These are phyloP conservation scores for Yarrowia alimentaria DNA, from an alignment of 805 yeast species.

Conservation along the genomic window DNA sequence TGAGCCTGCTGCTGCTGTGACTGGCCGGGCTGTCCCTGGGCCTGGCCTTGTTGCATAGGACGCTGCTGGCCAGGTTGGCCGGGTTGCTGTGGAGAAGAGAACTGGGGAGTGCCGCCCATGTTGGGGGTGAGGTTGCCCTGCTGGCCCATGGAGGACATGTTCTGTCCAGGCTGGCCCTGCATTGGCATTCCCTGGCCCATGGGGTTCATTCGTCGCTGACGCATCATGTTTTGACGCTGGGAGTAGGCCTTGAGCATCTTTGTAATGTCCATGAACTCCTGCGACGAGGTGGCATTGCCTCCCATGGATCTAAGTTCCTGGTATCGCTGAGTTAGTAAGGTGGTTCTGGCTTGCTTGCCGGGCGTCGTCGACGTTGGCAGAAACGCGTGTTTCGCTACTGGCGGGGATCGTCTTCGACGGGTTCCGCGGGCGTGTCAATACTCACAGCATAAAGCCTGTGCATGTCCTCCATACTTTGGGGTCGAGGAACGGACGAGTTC, in stretches of 20 bases:
- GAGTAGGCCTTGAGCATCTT: constrained; percentile 48
- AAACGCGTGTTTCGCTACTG: no score
- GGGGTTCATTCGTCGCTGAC: constrained; percentile 33
- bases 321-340: constrained; percentile 48
- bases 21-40: no score
- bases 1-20: no score
- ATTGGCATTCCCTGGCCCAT: constrained; percentile 31
- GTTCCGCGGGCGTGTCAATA: neutral
- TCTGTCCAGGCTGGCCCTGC: constrained; percentile 29
- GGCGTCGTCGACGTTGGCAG: no score
- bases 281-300: constrained; percentile 54
- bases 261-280: constrained; percentile 58
- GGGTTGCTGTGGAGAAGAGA: constrained; percentile 15
- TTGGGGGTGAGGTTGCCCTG: constrained; percentile 21
- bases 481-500: constrained; percentile 3
- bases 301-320: constrained; percentile 49
- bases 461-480: constrained; percentile 22
- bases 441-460: constrained; percentile 24
- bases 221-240: constrained; percentile 43
- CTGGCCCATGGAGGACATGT: neutral
- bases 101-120: constrained; percentile 5
- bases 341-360: no score
- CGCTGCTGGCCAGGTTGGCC: no score
- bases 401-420: no score
- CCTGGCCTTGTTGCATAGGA: no score